Evolutionary conservation across 2,329 filamentous ascomycete species (phyloP).

Genomic region (Botrytis cinerea): DNA sequence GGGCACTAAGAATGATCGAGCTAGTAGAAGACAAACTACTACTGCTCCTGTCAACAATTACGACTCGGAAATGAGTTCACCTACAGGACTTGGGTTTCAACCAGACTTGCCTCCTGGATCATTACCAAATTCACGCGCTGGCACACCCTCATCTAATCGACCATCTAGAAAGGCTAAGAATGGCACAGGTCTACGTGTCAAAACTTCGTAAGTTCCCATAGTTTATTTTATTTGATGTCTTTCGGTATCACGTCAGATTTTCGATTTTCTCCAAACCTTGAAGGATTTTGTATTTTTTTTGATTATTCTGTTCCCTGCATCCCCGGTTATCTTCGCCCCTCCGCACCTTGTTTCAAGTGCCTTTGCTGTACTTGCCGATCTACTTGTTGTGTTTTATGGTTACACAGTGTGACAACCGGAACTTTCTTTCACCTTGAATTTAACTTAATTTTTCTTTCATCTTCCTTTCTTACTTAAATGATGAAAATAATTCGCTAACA

Average conservation of each 20-base stretch:
- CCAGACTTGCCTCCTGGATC: slow-evolving; percentile 48
- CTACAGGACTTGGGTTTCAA: slow-evolving; percentile 52
- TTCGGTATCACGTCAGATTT: slow-evolving; percentile 23
- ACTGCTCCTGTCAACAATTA: slow-evolving; percentile 44
- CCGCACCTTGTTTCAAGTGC: slow-evolving; percentile 17
- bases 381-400: slow-evolving; percentile 28
- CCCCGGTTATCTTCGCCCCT: not conserved
- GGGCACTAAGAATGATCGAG: slow-evolving; percentile 29
- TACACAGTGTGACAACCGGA: slow-evolving; percentile 35
- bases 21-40: slow-evolving; percentile 26
- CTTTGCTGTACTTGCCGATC: slow-evolving; percentile 13
- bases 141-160: slow-evolving; percentile 56
- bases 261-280: slow-evolving; percentile 16
- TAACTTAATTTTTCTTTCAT: not conserved
- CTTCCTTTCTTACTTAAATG: slow-evolving; percentile 14
- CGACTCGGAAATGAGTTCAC: slow-evolving; percentile 56
- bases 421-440: slow-evolving; percentile 20
- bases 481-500: slow-evolving; percentile 32
- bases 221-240: slow-evolving; percentile 26
- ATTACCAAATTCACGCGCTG: slow-evolving; percentile 58
- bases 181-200: slow-evolving; percentile 59
- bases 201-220: slow-evolving; percentile 63
- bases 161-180: slow-evolving; percentile 61
- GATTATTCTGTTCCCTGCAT: not conserved
- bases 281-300: slow-evolving; percentile 20